Base-by-base conservation (phyloP, 805 yeast genomes). In the Candida nanaspora region DNA sequence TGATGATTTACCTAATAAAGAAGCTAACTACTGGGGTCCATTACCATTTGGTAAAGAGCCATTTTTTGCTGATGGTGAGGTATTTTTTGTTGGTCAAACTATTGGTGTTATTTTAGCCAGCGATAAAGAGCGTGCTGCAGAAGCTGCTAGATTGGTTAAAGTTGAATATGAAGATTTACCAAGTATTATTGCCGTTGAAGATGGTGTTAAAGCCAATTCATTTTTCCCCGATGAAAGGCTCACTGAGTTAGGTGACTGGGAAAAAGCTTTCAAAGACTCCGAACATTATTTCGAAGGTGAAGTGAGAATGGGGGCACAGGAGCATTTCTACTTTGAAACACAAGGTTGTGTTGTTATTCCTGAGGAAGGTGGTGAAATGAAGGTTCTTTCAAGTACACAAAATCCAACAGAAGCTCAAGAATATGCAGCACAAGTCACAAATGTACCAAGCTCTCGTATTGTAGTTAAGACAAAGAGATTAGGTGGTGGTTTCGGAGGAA, bases 401-500 rank as follows among this genome's bases (percentile, higher is more conserved):
- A 68, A 68, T 43, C 74, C 74, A 6, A 53, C 63, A 11, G 74
- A 69, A 45, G 57, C 72, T 4, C 76, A 70, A 44, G 60, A 62
- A 27, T 59, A 59, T 29, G 70, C 65, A 13, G 70, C 73, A 1
- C 63, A 63, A 26, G 66, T 65, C 3, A 57, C 69, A 6, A 71
- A 69, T 13, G 68, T 69, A 11, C 70, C 73, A 3, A 57, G 68
- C 4, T 57, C 63, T 33, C 57, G 64, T 33, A 57, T 70, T 41
- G 72, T 69, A 10, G 58, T 57, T 20, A 54, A 65, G 15, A 69
- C 62, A 15, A 70, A 70, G 47, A 55, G 74, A 38, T 50, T 70
- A 5, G 76, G 76, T 21, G 76, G 76, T 37, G 76, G 76, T 2
- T 70, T 70, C 47, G 76, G 76, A 20, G 76, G 76, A 37, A 70